Evolutionary conservation across 1,284 basidiomycete species (phyloP).

Genomic region (Cryptococcus deneoformans): DNA sequence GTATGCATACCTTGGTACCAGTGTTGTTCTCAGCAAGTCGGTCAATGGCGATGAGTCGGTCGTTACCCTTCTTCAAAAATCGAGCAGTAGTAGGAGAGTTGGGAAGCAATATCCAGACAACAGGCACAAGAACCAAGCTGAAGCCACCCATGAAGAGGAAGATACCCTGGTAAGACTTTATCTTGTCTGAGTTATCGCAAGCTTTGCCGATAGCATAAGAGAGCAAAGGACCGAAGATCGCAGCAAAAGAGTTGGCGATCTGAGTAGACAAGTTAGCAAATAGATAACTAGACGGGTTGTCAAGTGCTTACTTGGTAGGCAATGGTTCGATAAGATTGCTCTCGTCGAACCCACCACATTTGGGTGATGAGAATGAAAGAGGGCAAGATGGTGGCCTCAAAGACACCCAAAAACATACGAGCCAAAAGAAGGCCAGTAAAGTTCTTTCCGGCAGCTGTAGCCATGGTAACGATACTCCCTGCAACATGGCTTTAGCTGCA

Average conservation of each 20-base stretch:
- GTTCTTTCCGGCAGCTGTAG: conserved; percentile 31
- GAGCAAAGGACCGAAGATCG: conserved; percentile 42
- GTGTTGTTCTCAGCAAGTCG: conserved; percentile 48
- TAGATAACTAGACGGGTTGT: neutral
- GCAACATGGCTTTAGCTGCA: too few species aligned
- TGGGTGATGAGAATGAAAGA: conserved; percentile 36
- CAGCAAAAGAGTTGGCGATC: conserved; percentile 41
- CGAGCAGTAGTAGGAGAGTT: conserved; percentile 44
- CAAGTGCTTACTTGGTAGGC: conserved; percentile 19
- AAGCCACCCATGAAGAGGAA: conserved; percentile 56
- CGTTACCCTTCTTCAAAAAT: conserved; percentile 41
- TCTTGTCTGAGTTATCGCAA: neutral
- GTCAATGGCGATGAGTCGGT: conserved; percentile 46
- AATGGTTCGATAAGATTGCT: conserved; percentile 44
- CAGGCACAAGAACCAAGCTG: conserved; percentile 52
- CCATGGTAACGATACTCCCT: conserved; percentile 38
- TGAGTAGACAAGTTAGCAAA: conserved; percentile 3
- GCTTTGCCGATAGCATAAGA: conserved; percentile 40
- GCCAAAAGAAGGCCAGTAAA: conserved; percentile 37
- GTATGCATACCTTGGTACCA: conserved; percentile 32
- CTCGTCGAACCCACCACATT: conserved; percentile 43
- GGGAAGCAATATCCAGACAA: conserved; percentile 52
- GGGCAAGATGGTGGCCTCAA: conserved; percentile 40
- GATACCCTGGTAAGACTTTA: conserved; percentile 50
- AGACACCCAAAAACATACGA: conserved; percentile 38